phyloP scores from a whole-genome alignment of 345 rosid species.

The Psidium guajava region DNA sequence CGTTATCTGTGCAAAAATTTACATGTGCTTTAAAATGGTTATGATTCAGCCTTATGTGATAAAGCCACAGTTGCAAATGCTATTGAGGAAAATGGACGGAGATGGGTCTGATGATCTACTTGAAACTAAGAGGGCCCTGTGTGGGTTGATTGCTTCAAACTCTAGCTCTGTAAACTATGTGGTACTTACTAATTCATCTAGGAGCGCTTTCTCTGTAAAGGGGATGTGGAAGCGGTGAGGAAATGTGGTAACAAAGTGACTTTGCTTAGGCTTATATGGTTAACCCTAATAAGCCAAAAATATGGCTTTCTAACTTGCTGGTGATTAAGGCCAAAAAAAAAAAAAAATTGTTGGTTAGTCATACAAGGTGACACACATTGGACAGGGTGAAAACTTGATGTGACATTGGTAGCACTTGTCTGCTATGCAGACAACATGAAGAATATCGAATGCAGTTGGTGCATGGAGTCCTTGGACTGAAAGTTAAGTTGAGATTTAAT shows the following conservation, averaged over 20 bases:
- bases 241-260: background rate
- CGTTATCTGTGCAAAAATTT: background rate
- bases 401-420: background rate
- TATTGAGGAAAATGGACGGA: background rate
- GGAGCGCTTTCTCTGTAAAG: background rate
- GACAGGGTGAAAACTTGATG: background rate
- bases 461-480: no score
- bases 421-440: background rate
- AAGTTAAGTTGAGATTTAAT: background rate
- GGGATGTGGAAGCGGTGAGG: background rate
- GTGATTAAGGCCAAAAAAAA: no score
- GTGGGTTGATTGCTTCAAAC: background rate
- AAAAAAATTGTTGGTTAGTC: background rate
- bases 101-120: background rate
- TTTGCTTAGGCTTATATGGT: background rate
- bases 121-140: background rate
- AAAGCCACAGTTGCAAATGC: background rate
- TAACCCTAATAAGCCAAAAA: background rate
- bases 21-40: fast-evolving
- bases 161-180: background rate
- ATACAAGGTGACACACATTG: background rate
- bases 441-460: background rate
- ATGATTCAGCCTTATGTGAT: background rate
- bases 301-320: background rate
- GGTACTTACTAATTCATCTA: background rate